Evolutionary conservation across 148 eudicot species (phyloP).

Genomic region (Suaeda aralocaspica): DNA sequence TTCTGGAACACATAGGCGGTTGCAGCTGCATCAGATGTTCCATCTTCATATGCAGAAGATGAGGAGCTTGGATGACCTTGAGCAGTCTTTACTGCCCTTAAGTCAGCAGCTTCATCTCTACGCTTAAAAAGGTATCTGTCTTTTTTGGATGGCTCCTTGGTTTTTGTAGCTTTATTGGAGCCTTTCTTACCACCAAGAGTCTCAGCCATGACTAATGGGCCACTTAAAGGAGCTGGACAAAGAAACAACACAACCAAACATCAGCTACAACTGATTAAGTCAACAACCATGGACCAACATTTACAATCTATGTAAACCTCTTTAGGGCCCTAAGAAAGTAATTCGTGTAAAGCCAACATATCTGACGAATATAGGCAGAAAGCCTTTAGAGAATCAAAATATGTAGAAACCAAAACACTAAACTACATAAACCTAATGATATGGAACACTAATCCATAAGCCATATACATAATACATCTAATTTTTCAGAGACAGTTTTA

Average conservation of each 20-base stretch:
- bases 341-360: not conserved
- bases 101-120: conserved; percentile 50
- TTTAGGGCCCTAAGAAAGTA: not conserved
- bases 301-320: not conserved
- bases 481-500: not conserved
- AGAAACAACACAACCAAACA: conserved; percentile 15
- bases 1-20: conserved; percentile 47
- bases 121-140: conserved; percentile 73
- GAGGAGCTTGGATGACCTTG: conserved; percentile 27
- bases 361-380: not conserved
- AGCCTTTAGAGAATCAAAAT: not conserved
- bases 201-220: conserved; percentile 71
- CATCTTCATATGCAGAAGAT: conserved; percentile 38
- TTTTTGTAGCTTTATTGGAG: conserved; percentile 44
- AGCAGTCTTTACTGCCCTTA: conserved; percentile 24
- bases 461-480: not conserved
- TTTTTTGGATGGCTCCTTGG: conserved; percentile 49
- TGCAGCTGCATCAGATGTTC: conserved; percentile 30
- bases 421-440: not conserved
- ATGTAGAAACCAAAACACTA: not conserved
- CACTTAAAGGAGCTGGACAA: conserved; percentile 75
- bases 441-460: too few relatives aligned
- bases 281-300: conserved; percentile 10
- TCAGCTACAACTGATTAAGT: conserved; percentile 15
- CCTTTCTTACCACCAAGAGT: conserved; percentile 55